These are phyloP conservation scores for Mycena sp. DNA, from an alignment of 1,284 basidiomycete species.

Conservation along the genomic window DNA sequence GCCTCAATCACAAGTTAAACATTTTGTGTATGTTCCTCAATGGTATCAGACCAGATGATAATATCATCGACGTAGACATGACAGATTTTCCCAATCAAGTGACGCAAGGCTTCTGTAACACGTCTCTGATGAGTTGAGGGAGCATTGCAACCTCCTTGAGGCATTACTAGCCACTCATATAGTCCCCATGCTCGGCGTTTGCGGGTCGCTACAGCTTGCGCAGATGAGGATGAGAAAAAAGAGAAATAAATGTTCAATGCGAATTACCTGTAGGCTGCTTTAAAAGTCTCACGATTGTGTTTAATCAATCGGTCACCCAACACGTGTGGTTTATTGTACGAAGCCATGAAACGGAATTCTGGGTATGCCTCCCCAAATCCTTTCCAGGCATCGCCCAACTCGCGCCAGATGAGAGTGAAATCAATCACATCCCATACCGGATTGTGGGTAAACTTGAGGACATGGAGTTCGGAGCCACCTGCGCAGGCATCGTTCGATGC, in stretches of 20 bases:
- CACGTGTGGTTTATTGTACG: no score
- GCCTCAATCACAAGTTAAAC: constrained; percentile 37
- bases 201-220: no score
- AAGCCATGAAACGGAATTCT: no score
- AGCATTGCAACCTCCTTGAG: constrained; percentile 34
- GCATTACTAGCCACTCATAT: constrained; percentile 55
- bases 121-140: constrained; percentile 17
- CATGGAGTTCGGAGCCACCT: not conserved
- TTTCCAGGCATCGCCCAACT: constrained; percentile 8
- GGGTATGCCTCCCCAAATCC: no score
- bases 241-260: no score
- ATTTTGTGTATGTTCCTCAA: constrained; percentile 47
- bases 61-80: constrained; percentile 56
- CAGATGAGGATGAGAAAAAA: no score
- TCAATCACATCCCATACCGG: constrained; percentile 19
- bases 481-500: not conserved
- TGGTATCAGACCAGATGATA: constrained; percentile 49
- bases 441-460: constrained; percentile 24
- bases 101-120: constrained; percentile 3
- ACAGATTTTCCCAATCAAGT: constrained; percentile 36
- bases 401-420: constrained; percentile 5
- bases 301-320: constrained; percentile 22
- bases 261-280: no score
- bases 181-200: constrained; percentile 49
- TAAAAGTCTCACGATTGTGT: constrained; percentile 35